These are phyloP conservation scores for Tetrastigma voinierianum DNA, from an alignment of 164 flowering plant genomes.

Conservation along the genomic window DNA sequence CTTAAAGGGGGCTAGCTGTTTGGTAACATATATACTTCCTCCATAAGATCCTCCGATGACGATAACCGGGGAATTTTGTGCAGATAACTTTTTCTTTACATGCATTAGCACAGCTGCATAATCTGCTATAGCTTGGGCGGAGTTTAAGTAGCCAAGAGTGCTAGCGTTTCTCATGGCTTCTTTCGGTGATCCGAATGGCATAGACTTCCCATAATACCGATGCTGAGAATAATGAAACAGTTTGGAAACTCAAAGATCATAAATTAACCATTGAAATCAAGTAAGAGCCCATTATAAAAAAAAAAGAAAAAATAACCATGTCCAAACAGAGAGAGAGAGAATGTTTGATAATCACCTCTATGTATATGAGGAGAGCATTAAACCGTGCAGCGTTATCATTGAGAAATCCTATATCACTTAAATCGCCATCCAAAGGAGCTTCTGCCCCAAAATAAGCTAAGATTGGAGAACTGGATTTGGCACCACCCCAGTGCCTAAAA, in stretches of 20 bases:
- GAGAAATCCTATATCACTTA: constrained; percentile 11
- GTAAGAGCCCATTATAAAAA: no score
- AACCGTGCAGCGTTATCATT: constrained; percentile 23
- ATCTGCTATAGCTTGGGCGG: constrained; percentile 41
- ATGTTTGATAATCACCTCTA: constrained; percentile 42
- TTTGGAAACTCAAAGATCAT: background rate
- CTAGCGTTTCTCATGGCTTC: constrained; percentile 17
- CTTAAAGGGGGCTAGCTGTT: background rate
- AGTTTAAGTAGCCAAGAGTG: constrained; percentile 29
- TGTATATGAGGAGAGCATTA: constrained; percentile 23
- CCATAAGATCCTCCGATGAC: constrained; percentile 42
- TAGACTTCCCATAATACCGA: constrained; percentile 31
- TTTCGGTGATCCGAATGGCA: constrained; percentile 25
- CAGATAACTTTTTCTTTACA: constrained; percentile 15
- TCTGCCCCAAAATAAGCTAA: constrained; percentile 30
- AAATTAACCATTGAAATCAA: no score
- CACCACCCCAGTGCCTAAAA: constrained; percentile 30
- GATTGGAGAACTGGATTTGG: constrained; percentile 21
- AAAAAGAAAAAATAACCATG: background rate
- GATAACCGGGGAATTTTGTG: constrained; percentile 25
- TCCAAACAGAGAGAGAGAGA: no score
- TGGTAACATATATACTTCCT: constrained; percentile 31
- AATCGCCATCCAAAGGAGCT: constrained; percentile 9
- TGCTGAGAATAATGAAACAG: constrained; percentile 14
- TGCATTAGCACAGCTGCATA: constrained; percentile 30